These are phyloP conservation scores for Vigna angularis DNA, from an alignment of 306 rosid genomes.

Conservation along the genomic window DNA sequence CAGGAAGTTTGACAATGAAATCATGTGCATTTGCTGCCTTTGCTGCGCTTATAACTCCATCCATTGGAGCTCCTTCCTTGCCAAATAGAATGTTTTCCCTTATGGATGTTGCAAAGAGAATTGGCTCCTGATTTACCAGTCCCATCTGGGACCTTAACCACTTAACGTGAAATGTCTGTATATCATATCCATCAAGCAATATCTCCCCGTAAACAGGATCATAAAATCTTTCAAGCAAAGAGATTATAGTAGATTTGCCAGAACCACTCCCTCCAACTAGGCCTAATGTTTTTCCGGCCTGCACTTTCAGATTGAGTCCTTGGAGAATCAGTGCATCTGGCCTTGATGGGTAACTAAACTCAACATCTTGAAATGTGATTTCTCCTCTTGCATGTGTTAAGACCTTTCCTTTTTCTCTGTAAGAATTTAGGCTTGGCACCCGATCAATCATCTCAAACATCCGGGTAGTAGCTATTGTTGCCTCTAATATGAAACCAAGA, in stretches of 20 bases:
- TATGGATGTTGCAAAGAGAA: conserved; percentile 85
- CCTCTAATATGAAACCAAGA: conserved; percentile 62
- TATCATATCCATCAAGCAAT: conserved; percentile 69
- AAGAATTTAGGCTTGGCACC: conserved; percentile 46
- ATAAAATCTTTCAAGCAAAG: conserved; percentile 87
- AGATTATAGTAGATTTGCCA: conserved; percentile 80
- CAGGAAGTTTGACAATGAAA: conserved; percentile 69
- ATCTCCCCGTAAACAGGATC: conserved; percentile 72
- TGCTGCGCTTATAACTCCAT: conserved; percentile 60
- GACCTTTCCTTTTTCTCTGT: conserved; percentile 53
- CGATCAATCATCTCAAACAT: conserved; percentile 65
- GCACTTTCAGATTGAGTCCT: conserved; percentile 67
- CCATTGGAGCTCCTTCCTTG: conserved; percentile 74
- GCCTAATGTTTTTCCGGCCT: conserved; percentile 71
- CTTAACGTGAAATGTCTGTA: conserved; percentile 59
- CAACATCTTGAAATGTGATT: conserved; percentile 63
- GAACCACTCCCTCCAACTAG: conserved; percentile 92
- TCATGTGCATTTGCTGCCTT: conserved; percentile 88
- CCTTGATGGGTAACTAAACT: conserved; percentile 77
- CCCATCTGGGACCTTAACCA: conserved; percentile 89
- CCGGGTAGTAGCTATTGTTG: conserved; percentile 57
- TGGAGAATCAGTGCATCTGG: conserved; percentile 71
- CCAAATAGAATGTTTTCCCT: conserved; percentile 82
- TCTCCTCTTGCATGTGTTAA: conserved; percentile 60
- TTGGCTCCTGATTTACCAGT: conserved; percentile 83